Conservation (phyloP, 495 filamentous ascomycete species). For the Trichodelitschia bisporula region DNA sequence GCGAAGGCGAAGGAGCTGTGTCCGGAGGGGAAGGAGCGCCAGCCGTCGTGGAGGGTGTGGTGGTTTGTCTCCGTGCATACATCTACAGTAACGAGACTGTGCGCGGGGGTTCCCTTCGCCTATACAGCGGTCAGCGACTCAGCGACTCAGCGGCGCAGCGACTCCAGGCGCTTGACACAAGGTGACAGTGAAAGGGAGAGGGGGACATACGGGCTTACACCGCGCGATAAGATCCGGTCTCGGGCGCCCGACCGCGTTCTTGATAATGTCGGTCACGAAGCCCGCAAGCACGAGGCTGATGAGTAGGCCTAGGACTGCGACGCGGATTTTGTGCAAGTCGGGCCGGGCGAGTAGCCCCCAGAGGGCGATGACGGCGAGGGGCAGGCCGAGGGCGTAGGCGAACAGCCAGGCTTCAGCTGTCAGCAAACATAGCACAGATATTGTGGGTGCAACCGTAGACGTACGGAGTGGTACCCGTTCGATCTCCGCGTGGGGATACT, state of each 20-base stretch:
- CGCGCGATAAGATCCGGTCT: constrained; percentile 73
- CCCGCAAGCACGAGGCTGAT: constrained; percentile 48
- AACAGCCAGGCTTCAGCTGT: constrained; percentile 50
- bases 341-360: constrained; percentile 38
- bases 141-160: too few relatives aligned
- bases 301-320: constrained; percentile 54
- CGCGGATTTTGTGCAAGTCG: constrained; percentile 57
- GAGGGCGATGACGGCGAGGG: constrained; percentile 34
- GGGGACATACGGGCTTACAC: constrained; percentile 36
- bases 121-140: too few relatives aligned
- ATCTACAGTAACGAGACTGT: constrained; percentile 43
- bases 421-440: neutral
- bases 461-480: constrained; percentile 65
- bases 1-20: constrained; percentile 71
- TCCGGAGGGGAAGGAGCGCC: constrained; percentile 77
- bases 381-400: constrained; percentile 47
- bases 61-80: constrained; percentile 61
- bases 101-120: constrained; percentile 29
- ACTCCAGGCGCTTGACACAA: too few relatives aligned
- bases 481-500: constrained; percentile 60
- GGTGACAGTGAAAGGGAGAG: constrained; percentile 1
- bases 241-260: constrained; percentile 76
- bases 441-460: constrained; percentile 7
- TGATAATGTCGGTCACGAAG: constrained; percentile 74
- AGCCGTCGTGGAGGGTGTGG: constrained; percentile 72